Percentiles rank a stretch among this genome's conserved stretches.
Conservation (phyloP, 352 stramenopile species). For the Discostella stelligera region DNA sequence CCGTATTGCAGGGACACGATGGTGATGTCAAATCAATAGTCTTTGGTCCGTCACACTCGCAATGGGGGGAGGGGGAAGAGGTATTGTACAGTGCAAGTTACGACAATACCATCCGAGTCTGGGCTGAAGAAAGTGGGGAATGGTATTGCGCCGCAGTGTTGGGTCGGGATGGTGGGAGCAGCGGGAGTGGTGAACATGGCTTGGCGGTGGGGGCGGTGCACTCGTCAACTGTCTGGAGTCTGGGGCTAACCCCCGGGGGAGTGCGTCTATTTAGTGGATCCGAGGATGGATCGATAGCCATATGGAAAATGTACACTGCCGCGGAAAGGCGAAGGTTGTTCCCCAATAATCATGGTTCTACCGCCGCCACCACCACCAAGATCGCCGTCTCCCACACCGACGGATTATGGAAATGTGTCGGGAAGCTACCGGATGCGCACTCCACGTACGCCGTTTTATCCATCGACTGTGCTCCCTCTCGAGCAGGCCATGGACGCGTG, state of each 20-base stretch:
- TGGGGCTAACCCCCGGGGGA: constrained; percentile 85
- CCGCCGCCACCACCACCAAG: background rate
- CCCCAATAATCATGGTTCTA: constrained; percentile 1
- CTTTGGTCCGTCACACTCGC: constrained; percentile 87
- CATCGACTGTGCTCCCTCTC: constrained; percentile 87
- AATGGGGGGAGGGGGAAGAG: constrained; percentile 78
- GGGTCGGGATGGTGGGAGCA: constrained; percentile 17
- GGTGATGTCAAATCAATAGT: constrained; percentile 95
- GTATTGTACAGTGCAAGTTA: constrained; percentile 87
- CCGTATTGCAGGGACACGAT: constrained; percentile 93
- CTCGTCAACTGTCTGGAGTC: constrained; percentile 92
- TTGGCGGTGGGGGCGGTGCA: constrained; percentile 86
- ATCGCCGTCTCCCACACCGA: constrained; percentile 35
- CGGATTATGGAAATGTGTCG: constrained; percentile 86
- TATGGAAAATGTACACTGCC: constrained; percentile 87
- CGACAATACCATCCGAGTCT: constrained; percentile 94
- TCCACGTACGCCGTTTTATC: constrained; percentile 87
- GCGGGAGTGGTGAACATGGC: no score
- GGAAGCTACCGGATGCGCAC: constrained; percentile 86
- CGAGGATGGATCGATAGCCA: constrained; percentile 89
- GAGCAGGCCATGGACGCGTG: constrained; percentile 85
- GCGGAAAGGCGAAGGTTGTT: constrained; percentile 62
- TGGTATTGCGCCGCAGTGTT: constrained; percentile 95
- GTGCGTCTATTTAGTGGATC: constrained; percentile 87
- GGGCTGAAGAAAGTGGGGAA: constrained; percentile 92